Base-by-base conservation (phyloP, 1,284 basidiomycete species). In the Trichosporon sp. region DNA sequence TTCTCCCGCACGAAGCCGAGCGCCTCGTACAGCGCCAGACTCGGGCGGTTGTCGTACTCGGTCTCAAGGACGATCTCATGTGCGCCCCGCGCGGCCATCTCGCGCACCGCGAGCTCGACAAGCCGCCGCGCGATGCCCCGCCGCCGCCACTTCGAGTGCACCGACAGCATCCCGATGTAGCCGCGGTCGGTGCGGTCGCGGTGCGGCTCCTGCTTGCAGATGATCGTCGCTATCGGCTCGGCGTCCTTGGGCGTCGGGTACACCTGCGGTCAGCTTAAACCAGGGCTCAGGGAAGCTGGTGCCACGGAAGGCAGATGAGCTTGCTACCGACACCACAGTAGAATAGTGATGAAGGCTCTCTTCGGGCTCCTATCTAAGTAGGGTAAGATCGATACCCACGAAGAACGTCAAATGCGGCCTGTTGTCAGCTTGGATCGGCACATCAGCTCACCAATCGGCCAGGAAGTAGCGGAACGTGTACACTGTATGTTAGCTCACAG, bases 81-180 rank as follows among this genome's bases (percentile, higher is more conserved):
- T 2, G 93, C 93, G 1, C 91, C 91, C 66, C 88, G 85, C 58
- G 84, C 83, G 73, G 89, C 90, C 94, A 97, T 96, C 42, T 87
- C 88, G 66, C 89, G 87, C 53, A 97, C 87, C 0, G 92, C 91
- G 62, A 90, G 87, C 60, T 88, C 86, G 15, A 94, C 92, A 35
- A 97, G 88, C 12, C 88, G 85, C 72, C 89, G 91, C 74, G 92
- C 93, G 80, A 98, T 95, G 15, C 96, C 95, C 62, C 89, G 87
- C 80, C 95, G 91, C 51, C 95, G 86, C 87, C 89, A 95, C 51
- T 85, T 82, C 80, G 89, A 89, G 81, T 88, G 87, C 27, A 96
- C 93, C 75, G 91, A 93, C 67, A 99, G 88, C 97, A 99, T 99
- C 32, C 95, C 96, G 70, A 99, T 97, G 80, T 99, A 99, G 3